Conservation (phyloP, 805 yeast genomes). For the Myxozyma sirexii region DNA sequence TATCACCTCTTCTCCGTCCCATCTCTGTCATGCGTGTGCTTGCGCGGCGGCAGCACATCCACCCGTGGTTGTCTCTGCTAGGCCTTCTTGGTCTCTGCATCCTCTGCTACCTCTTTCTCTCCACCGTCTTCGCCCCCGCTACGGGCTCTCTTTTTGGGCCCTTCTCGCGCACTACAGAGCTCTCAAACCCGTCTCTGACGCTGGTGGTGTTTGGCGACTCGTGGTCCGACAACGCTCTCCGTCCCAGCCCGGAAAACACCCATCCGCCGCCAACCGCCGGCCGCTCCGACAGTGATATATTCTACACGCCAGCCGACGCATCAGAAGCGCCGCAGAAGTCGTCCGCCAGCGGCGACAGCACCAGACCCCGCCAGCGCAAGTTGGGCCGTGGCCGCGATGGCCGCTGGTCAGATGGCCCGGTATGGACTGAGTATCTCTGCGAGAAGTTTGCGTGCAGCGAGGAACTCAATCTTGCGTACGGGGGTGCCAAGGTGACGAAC, state of each 20-base stretch:
- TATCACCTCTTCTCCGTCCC: background rate
- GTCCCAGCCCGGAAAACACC: constrained; percentile 9
- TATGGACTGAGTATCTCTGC: constrained; percentile 32
- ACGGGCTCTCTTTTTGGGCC: background rate
- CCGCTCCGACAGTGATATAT: background rate
- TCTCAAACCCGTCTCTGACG: background rate
- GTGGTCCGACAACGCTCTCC: constrained; percentile 32
- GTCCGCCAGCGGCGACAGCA: background rate
- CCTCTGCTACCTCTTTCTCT: constrained; percentile 1
- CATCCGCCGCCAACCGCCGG: background rate
- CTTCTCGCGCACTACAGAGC: background rate
- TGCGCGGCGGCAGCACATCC: constrained; percentile 8
- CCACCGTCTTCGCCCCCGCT: background rate
- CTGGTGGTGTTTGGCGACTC: constrained; percentile 32
- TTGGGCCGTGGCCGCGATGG: constrained; percentile 26
- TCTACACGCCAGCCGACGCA: background rate
- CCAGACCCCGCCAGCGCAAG: constrained; percentile 14
- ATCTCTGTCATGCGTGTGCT: constrained; percentile 6
- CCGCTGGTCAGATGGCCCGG: constrained; percentile 31
- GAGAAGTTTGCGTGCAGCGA: constrained; percentile 4
- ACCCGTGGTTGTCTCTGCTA: background rate
- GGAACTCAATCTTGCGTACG: constrained; percentile 27
- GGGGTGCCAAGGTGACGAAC: constrained; percentile 32
- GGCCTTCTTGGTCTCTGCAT: background rate
- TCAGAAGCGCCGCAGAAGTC: background rate